Conservation (phyloP, 2,329 filamentous ascomycete genomes). For the Cordyceps militaris region DNA sequence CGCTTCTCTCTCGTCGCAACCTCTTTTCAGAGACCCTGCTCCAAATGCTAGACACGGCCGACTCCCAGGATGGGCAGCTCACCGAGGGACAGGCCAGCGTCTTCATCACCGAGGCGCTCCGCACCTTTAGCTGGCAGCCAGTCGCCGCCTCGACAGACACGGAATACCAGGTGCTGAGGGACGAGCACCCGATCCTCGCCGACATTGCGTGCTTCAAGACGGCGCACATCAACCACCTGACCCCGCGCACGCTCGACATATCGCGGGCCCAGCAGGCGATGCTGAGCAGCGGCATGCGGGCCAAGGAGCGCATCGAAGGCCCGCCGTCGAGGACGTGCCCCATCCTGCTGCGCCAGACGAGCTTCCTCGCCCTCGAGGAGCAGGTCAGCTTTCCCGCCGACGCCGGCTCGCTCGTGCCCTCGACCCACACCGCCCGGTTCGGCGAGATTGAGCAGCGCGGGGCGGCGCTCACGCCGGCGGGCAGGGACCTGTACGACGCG, state of each 20-base stretch:
- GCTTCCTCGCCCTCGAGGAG: conserved; percentile 45
- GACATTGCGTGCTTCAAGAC: conserved; percentile 37
- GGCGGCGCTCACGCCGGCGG: conserved; percentile 39
- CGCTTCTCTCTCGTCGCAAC: conserved; percentile 28
- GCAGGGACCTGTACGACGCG: conserved; percentile 38
- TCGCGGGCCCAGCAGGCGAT: conserved; percentile 36
- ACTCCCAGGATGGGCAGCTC: conserved; percentile 23
- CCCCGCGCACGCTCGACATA: conserved; percentile 44
- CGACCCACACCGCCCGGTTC: conserved; percentile 42
- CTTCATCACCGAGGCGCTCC: conserved; percentile 37
- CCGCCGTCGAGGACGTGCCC: conserved; percentile 37
- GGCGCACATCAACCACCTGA: conserved; percentile 48
- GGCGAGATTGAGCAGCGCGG: conserved; percentile 49
- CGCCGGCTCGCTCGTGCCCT: conserved; percentile 20
- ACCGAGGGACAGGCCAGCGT: conserved; percentile 23
- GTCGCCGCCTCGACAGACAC: conserved; percentile 31
- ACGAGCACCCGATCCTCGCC: conserved; percentile 40
- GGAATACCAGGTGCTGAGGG: conserved; percentile 35
- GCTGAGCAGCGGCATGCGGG: conserved; percentile 31
- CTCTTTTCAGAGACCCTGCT: conserved; percentile 36
- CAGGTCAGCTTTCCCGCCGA: conserved; percentile 32
- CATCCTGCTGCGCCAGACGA: conserved; percentile 46
- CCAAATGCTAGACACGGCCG: conserved; percentile 28
- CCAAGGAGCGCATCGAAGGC: conserved; percentile 45
- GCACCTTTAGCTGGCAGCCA: conserved; percentile 42